Conservation (phyloP, 805 yeast species). For the Nematodospora valgi region DNA sequence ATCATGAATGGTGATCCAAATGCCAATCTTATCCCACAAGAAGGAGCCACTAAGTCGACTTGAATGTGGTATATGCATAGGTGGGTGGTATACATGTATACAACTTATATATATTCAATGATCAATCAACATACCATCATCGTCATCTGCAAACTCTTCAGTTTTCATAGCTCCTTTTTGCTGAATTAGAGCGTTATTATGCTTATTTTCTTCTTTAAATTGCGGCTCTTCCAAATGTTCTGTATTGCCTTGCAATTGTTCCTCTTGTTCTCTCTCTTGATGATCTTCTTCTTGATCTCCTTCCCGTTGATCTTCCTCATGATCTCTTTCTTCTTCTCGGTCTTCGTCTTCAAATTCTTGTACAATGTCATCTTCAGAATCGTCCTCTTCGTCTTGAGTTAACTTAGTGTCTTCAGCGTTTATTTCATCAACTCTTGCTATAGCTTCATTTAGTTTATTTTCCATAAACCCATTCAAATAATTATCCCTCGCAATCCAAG, state of each 20-base stretch:
- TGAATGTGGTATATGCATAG: neutral
- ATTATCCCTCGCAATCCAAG: slow-evolving; percentile 34
- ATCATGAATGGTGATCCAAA: slow-evolving; percentile 47
- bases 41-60: neutral
- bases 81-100: neutral
- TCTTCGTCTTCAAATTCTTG: slow-evolving; percentile 10
- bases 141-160: too few species aligned
- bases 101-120: too few species aligned
- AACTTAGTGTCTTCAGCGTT: slow-evolving; percentile 26
- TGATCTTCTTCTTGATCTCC: slow-evolving; percentile 9
- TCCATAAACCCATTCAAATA: slow-evolving; percentile 27
- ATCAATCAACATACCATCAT: too few species aligned
- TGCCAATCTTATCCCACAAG: slow-evolving; percentile 4
- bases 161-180: too few species aligned
- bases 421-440: slow-evolving; percentile 27
- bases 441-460: slow-evolving; percentile 20
- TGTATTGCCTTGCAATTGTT: slow-evolving; percentile 5
- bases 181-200: too few species aligned
- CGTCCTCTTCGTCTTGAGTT: slow-evolving; percentile 21
- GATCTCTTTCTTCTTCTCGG: slow-evolving; percentile 9
- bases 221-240: neutral
- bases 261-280: slow-evolving; percentile 8
- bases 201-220: too few species aligned
- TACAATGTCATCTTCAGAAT: slow-evolving; percentile 16
- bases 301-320: too few species aligned